Evolutionary conservation across 2,329 filamentous ascomycete species (phyloP).

Genomic region (Arthrobotrys musiformis): DNA sequence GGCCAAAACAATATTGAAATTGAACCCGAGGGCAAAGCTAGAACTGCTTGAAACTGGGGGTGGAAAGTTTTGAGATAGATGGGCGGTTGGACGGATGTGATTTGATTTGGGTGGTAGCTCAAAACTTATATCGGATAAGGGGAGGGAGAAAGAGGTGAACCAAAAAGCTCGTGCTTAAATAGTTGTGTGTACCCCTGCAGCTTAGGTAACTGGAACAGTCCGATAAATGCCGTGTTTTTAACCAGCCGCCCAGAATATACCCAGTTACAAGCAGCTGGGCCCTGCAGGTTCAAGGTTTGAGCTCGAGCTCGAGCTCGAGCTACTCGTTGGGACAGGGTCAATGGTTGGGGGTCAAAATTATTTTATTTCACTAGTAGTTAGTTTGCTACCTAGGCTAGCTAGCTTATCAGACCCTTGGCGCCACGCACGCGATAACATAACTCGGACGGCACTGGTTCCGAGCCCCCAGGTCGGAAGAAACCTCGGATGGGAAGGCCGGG

Average conservation of each 20-base stretch:
- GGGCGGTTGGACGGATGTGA: background rate
- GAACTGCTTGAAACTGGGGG: background rate
- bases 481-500: background rate
- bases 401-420: slow-evolving; percentile 10
- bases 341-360: slow-evolving; percentile 10
- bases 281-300: slow-evolving; percentile 5
- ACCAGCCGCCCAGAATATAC: background rate
- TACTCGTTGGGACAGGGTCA: slow-evolving; percentile 6
- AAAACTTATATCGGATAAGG: background rate
- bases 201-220: slow-evolving; percentile 28
- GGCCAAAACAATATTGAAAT: background rate
- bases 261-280: background rate
- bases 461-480: background rate
- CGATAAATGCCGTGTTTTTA: slow-evolving; percentile 1
- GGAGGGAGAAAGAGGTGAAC: slow-evolving; percentile 1
- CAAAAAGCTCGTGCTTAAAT: slow-evolving; percentile 25
- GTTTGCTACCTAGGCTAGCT: slow-evolving; percentile 1
- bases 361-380: background rate
- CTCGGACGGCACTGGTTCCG: slow-evolving; percentile 2
- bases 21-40: background rate
- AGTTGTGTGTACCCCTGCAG: slow-evolving; percentile 7
- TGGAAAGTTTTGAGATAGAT: background rate
- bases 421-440: slow-evolving; percentile 4
- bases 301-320: background rate
- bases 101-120: background rate